These are phyloP conservation scores for Trichoderma sp. DNA, from an alignment of 2,329 filamentous ascomycete species.

Conservation along the genomic window DNA sequence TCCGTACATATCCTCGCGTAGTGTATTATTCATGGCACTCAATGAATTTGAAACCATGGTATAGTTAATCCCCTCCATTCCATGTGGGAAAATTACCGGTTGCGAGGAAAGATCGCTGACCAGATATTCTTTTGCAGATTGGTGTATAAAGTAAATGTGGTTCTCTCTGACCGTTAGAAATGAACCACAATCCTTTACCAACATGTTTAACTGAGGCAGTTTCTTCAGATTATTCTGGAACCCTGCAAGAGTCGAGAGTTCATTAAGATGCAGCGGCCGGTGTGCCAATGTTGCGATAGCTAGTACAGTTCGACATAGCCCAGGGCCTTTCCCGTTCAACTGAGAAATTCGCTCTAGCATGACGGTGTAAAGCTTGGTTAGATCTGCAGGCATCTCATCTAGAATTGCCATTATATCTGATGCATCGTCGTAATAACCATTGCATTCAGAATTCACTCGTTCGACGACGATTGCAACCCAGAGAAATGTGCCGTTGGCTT, in stretches of 20 bases:
- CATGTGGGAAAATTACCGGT: constrained; percentile 30
- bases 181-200: constrained; percentile 34
- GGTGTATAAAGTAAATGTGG: constrained; percentile 39
- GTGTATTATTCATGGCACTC: constrained; percentile 11
- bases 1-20: constrained; percentile 37
- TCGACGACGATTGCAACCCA: constrained; percentile 26
- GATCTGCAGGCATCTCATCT: neutral
- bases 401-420: neutral
- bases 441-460: constrained; percentile 14
- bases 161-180: constrained; percentile 36
- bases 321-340: neutral
- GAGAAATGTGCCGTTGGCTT: constrained; percentile 35
- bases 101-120: constrained; percentile 25
- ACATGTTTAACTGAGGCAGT: neutral
- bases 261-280: neutral
- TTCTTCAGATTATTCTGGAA: neutral
- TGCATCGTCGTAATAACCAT: neutral
- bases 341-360: neutral
- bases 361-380: neutral
- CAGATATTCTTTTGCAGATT: constrained; percentile 45
- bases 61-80: constrained; percentile 30
- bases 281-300: neutral
- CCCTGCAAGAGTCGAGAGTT: neutral
- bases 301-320: neutral
- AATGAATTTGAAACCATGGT: constrained; percentile 34